phyloP scores from a whole-genome alignment of 345 rosid species.

The Lenwebbia sp. region DNA sequence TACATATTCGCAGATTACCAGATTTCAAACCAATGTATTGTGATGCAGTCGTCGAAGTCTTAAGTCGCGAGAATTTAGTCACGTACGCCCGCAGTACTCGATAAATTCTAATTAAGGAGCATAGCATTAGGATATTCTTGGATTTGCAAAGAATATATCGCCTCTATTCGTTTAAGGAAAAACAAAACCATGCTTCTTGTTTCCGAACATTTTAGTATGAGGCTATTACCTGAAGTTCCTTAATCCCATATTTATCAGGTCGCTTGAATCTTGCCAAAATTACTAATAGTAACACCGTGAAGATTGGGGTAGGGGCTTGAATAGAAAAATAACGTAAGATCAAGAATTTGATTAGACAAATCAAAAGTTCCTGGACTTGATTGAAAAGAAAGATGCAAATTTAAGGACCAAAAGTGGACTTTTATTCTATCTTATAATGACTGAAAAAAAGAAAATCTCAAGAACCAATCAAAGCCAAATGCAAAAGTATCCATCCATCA shows the following conservation, averaged over 20 bases:
- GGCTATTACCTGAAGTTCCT: background rate
- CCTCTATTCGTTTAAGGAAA: background rate
- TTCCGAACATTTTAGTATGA: background rate
- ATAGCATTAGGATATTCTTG: background rate
- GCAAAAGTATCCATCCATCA: background rate
- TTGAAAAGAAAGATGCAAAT: background rate
- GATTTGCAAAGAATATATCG: background rate
- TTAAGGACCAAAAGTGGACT: too few species aligned
- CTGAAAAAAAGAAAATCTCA: background rate
- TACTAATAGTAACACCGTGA: background rate
- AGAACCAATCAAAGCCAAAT: background rate
- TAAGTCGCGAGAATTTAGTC: background rate
- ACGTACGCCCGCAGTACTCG: background rate
- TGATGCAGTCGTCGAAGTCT: too few species aligned
- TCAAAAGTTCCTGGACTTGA: background rate
- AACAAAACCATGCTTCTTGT: background rate
- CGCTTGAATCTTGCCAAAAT: background rate
- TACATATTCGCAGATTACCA: too few species aligned
- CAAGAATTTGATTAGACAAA: background rate
- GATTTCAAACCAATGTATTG: too few species aligned
- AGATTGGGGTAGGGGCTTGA: background rate
- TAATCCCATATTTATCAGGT: background rate
- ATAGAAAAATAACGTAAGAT: background rate
- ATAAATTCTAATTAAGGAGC: background rate
- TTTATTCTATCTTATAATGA: too few species aligned